Evolutionary conservation across 2,329 filamentous ascomycete genomes (phyloP).

Genomic region (Cercospora zeae-maydis): DNA sequence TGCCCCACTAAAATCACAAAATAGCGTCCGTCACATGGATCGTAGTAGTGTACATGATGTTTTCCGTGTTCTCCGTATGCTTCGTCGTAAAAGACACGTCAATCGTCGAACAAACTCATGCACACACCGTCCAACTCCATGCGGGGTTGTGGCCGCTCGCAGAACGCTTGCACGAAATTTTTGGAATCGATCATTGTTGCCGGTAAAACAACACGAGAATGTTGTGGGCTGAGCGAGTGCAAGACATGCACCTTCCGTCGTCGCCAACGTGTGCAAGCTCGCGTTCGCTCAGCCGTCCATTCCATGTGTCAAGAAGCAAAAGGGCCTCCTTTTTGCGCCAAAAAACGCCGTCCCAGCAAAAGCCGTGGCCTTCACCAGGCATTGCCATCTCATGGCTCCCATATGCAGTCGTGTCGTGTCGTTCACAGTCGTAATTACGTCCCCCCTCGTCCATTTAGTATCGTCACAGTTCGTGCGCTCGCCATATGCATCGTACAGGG

Average conservation of each 20-base stretch:
- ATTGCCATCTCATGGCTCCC: background rate
- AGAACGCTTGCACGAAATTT: background rate
- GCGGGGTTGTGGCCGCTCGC: background rate
- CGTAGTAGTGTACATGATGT: background rate
- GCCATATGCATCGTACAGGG: constrained; percentile 6
- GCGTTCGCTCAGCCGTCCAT: background rate
- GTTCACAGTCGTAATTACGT: constrained; percentile 18
- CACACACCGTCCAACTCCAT: background rate
- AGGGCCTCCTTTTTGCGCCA: background rate
- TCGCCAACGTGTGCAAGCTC: background rate
- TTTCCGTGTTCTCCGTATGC: background rate
- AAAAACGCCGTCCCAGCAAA: constrained; percentile 2
- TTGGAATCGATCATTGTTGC: no score
- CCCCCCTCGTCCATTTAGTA: constrained; percentile 10
- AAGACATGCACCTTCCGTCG: background rate
- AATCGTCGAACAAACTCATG: background rate
- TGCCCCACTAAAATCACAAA: constrained; percentile 2
- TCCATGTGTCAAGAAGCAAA: constrained; percentile 6
- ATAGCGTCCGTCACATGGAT: constrained; percentile 2
- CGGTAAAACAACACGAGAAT: background rate
- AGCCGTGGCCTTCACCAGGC: background rate
- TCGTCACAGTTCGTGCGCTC: constrained; percentile 15
- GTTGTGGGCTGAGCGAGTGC: background rate
- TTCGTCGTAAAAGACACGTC: background rate
- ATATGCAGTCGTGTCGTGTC: constrained; percentile 15